These are phyloP conservation scores for Oidiodendron maius DNA, from an alignment of 495 filamentous ascomycete genomes.

Conservation along the genomic window DNA sequence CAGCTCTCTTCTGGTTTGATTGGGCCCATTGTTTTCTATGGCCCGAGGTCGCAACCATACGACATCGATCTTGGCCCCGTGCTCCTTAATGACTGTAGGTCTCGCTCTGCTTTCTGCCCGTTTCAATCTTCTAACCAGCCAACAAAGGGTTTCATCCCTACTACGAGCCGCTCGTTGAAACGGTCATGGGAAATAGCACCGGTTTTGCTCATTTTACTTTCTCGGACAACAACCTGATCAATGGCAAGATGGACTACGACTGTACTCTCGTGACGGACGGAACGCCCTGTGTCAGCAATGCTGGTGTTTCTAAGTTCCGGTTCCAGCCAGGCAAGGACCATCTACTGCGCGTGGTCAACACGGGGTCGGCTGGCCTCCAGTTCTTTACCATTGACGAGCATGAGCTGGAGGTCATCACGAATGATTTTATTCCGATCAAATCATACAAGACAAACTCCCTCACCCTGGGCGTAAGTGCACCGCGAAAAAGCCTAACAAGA, in stretches of 20 bases:
- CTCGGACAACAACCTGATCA: conserved; percentile 8
- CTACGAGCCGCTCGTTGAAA: conserved; percentile 1
- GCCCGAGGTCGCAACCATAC: not conserved
- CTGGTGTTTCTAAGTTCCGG: not conserved
- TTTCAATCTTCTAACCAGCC: conserved; percentile 20
- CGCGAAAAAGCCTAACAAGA: not conserved
- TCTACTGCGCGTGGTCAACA: not conserved
- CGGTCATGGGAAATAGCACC: not conserved
- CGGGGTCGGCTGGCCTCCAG: not conserved
- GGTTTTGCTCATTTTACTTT: conserved; percentile 11
- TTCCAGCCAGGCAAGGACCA: not conserved
- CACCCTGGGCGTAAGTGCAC: not conserved
- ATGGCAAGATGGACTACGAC: conserved; percentile 7
- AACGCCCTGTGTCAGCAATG: not conserved
- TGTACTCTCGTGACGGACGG: not conserved
- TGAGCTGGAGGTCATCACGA: not conserved
- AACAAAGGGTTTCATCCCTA: not conserved
- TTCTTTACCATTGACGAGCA: not conserved
- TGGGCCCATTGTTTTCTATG: not conserved
- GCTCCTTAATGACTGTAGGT: not conserved
- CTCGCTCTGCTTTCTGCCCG: not conserved
- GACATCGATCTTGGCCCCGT: not conserved
- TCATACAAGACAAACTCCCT: no score
- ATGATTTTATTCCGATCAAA: not conserved
- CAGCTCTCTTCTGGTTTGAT: conserved; percentile 32